These are phyloP conservation scores for Starmera pachycereana DNA, from an alignment of 805 yeast genomes.

Conservation along the genomic window DNA sequence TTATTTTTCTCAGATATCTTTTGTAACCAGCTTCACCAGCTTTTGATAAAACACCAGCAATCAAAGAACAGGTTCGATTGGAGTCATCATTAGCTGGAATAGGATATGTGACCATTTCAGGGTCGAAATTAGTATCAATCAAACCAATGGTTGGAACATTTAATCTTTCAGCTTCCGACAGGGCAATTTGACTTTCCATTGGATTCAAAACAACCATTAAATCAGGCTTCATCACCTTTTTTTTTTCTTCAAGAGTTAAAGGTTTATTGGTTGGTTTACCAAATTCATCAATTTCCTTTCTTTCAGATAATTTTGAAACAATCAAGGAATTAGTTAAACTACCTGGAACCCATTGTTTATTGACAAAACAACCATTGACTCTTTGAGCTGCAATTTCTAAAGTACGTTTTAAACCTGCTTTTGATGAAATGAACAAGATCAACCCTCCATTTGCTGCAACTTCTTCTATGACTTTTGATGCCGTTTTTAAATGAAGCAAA, in stretches of 20 bases:
- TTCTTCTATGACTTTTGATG: constrained; percentile 76
- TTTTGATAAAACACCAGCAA: constrained; percentile 73
- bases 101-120: constrained; percentile 82
- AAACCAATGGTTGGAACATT: constrained; percentile 91
- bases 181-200: constrained; percentile 68
- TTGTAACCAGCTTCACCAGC: constrained; percentile 77
- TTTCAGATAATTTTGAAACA: constrained; percentile 46
- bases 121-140: constrained; percentile 90
- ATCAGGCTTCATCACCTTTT: constrained; percentile 71
- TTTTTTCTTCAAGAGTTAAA: constrained; percentile 38
- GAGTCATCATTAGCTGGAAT: constrained; percentile 96
- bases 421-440: constrained; percentile 75
- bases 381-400: constrained; percentile 74
- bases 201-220: constrained; percentile 82
- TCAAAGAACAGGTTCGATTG: constrained; percentile 64
- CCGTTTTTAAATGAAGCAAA: constrained; percentile 60
- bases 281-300: constrained; percentile 67
- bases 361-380: constrained; percentile 70
- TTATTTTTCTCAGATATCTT: constrained; percentile 34
- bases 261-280: constrained; percentile 57
- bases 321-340: constrained; percentile 78
- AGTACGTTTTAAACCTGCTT: constrained; percentile 64
- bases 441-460: constrained; percentile 80
- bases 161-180: constrained; percentile 70
- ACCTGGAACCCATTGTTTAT: constrained; percentile 90